Evolutionary conservation across 176 grass and related monocot species (phyloP).

Genomic region (Avena sativa): DNA sequence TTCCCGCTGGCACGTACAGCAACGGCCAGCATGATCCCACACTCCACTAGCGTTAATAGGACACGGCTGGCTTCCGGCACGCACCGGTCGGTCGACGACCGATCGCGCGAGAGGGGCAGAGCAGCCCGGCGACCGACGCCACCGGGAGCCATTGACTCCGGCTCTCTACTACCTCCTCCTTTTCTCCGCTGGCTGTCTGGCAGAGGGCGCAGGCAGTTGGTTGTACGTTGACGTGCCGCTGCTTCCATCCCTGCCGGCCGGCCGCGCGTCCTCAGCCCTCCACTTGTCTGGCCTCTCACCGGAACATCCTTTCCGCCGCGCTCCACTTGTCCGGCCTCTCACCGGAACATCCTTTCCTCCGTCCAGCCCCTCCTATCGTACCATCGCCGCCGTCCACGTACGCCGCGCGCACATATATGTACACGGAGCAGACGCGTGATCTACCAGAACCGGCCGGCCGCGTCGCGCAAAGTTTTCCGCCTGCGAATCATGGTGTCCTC

Average conservation of each 20-base stretch:
- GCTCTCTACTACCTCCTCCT: too few relatives aligned
- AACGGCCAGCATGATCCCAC: background rate
- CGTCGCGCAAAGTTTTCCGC: slow-evolving; percentile 39
- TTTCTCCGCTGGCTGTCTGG: background rate
- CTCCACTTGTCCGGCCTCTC: background rate
- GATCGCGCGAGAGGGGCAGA: background rate
- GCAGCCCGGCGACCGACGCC: background rate
- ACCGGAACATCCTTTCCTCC: background rate
- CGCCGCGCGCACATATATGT: background rate
- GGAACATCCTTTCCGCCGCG: too few relatives aligned
- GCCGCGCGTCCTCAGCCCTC: background rate
- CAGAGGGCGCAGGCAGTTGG: slow-evolving; percentile 1
- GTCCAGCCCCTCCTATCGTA: background rate
- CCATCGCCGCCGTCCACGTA: background rate
- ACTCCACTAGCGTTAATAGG: background rate
- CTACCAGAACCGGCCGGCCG: too few relatives aligned
- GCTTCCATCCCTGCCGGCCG: background rate
- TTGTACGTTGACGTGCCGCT: slow-evolving; percentile 18
- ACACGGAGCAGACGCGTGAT: background rate
- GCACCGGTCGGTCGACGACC: background rate
- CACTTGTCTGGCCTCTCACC: too few relatives aligned
- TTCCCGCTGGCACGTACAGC: background rate
- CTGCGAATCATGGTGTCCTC: slow-evolving; percentile 34
- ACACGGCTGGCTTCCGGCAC: slow-evolving; percentile 11
- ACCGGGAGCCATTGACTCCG: slow-evolving; percentile 18